phyloP scores from a whole-genome alignment of 306 rosid species.

The Trifolium dubium region DNA sequence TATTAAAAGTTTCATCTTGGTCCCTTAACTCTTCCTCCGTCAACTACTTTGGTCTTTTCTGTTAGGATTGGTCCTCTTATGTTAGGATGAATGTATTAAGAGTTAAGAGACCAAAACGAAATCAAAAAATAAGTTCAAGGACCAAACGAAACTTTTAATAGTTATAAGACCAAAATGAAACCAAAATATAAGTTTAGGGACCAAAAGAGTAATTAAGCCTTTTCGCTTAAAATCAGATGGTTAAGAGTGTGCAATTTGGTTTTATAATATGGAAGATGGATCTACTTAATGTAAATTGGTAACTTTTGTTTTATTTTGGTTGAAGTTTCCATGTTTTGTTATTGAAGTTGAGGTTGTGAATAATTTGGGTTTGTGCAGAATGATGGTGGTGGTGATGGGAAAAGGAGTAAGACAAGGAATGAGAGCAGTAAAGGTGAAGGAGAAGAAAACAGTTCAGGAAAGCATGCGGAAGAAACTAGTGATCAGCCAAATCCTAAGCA shows the following conservation, averaged over 20 bases:
- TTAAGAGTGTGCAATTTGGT: not conserved
- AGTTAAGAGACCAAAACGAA: too few species aligned
- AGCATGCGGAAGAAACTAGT: constrained; percentile 58
- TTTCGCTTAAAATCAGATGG: not conserved
- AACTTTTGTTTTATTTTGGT: not conserved
- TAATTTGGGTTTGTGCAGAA: constrained; percentile 52
- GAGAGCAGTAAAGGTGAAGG: constrained; percentile 51
- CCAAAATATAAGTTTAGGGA: too few species aligned
- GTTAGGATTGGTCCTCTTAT: too few species aligned
- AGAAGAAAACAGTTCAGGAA: constrained; percentile 71
- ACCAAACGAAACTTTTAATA: too few species aligned
- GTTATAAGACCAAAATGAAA: too few species aligned
- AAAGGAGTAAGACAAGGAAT: constrained; percentile 56
- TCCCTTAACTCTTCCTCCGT: too few species aligned
- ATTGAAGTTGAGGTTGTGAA: constrained; percentile 3
- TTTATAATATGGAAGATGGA: constrained; percentile 18
- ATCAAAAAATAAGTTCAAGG: too few species aligned
- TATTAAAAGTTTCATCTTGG: too few species aligned
- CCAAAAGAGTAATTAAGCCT: too few species aligned
- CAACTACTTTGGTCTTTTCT: too few species aligned
- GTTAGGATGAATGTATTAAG: too few species aligned
- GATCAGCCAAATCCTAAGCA: constrained; percentile 72
- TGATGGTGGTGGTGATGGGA: constrained; percentile 55
- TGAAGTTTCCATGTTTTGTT: constrained; percentile 2
- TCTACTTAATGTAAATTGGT: constrained; percentile 7